Evolutionary conservation across 129 eudicot species (phyloP), one percentile per base, ranked within the genome.

Genomic region (Arctium minus): DNA sequence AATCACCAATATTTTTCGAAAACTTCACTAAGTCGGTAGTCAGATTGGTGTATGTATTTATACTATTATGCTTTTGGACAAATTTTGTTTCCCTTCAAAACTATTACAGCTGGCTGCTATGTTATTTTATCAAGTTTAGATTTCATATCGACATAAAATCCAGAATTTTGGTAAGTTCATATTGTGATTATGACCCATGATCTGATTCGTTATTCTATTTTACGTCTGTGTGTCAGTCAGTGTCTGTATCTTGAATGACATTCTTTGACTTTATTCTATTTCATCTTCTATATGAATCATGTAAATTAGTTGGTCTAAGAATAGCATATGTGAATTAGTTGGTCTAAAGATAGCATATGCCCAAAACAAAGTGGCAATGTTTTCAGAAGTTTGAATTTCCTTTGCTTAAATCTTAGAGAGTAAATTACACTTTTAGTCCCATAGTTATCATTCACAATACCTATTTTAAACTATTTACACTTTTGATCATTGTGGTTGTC

Each of bases 1-100:
- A 77, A 70, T 75, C 42, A 81, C 88, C 40, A 33, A 78, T 78
- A 82, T 96, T 40, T 96, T 90, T 87, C 93, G 99, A 36, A 96
- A 91, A 82, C 87, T 88, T 38, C 89, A 93, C 17, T 94, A 46
- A 46, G 56, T 46, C 3, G 2, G 56, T 46, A 18, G 42, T 73
- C 50, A 29, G 70, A 68, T 13, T 40, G 3, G 0, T 8, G 46
- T 65, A 81, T 64, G 74, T 81, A 72, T 72, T 72, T 65, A 80
- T 50, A 62, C 1, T 67, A 67, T 67, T 10, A 18, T 67, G 35
- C 31, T 38, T 4, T 27, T 60, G 68, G 29, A 50, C 18, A 13
- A 6, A 74, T 31, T 42, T 36, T 46, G 1, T 12, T 74, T 32
- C 32, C 33, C 71, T 67, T 27, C 32, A 67, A 46, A 46, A 74